Evolutionary conservation across 805 yeast species (phyloP).

Genomic region (Lipomyces chichibuensis): DNA sequence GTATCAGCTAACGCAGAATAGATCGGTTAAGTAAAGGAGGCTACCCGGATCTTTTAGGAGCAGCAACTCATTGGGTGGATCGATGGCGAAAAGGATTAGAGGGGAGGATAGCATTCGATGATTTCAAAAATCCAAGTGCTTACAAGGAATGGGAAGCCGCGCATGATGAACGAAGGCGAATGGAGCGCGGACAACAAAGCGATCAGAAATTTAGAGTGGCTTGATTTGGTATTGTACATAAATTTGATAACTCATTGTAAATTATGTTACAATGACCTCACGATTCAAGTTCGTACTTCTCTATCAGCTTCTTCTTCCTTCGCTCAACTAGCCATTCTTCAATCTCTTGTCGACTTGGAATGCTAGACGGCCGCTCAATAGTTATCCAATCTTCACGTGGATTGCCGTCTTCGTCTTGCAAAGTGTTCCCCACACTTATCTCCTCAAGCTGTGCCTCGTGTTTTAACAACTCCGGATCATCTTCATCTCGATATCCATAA

Average conservation of each 20-base stretch:
- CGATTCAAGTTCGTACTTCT: constrained; percentile 16
- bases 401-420: constrained; percentile 14
- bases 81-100: constrained; percentile 62
- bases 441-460: constrained; percentile 35
- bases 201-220: background rate
- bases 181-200: background rate
- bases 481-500: constrained; percentile 42
- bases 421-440: constrained; percentile 22
- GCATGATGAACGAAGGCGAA: background rate
- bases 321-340: constrained; percentile 39
- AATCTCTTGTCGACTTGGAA: constrained; percentile 39
- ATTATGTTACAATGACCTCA: background rate
- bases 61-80: constrained; percentile 66
- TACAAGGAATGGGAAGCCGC: constrained; percentile 27
- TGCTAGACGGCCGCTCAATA: constrained; percentile 24
- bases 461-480: constrained; percentile 23
- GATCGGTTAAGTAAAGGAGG: constrained; percentile 35
- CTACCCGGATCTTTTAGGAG: constrained; percentile 57
- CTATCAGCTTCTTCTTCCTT: constrained; percentile 24
- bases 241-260: background rate
- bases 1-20: constrained; percentile 32
- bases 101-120: constrained; percentile 45
- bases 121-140: constrained; percentile 32
- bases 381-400: constrained; percentile 22
- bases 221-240: background rate